Percentiles rank a stretch among this genome's conserved stretches.
phyloP scores from a whole-genome alignment of 768 basidiomycete species.

The Tricholoma matsutake region DNA sequence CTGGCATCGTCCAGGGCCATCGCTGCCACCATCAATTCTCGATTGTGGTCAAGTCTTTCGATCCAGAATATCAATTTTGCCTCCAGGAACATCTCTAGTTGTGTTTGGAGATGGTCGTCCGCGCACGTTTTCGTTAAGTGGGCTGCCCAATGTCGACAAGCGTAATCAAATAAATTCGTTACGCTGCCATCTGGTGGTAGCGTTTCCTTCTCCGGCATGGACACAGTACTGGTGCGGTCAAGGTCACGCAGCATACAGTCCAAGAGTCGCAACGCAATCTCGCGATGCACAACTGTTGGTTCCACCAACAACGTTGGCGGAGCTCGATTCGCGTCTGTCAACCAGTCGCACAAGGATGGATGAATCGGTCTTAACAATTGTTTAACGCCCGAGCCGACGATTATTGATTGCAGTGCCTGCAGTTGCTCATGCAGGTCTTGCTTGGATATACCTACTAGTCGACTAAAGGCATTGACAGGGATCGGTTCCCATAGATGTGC shows the following conservation, averaged over 20 bases:
- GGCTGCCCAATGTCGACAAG: constrained; percentile 17
- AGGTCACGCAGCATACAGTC: constrained; percentile 8
- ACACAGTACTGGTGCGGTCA: constrained; percentile 2
- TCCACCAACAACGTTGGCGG: constrained; percentile 8
- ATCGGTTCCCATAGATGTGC: constrained; percentile 10
- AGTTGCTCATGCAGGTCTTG: constrained; percentile 4
- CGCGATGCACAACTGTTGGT: constrained; percentile 7
- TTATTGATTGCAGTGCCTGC: constrained; percentile 7
- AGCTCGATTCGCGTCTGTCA: constrained; percentile 9
- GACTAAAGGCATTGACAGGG: background rate
- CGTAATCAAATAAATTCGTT: constrained; percentile 10
- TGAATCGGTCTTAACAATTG: constrained; percentile 8
- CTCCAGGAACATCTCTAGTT: constrained; percentile 11
- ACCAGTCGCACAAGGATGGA: constrained; percentile 11
- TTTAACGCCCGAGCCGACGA: constrained; percentile 3
- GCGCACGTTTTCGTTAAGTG: constrained; percentile 9
- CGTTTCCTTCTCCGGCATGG: constrained; percentile 1
- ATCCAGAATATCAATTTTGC: constrained; percentile 14
- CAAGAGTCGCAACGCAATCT: constrained; percentile 7
- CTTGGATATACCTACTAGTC: background rate
- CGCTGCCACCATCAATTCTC: constrained; percentile 9
- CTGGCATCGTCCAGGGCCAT: constrained; percentile 9
- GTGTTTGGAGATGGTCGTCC: constrained; percentile 3
- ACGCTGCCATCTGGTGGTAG: background rate
- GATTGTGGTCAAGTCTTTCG: constrained; percentile 10